These are phyloP conservation scores for Arthromyces matolae DNA, from an alignment of 768 basidiomycete genomes.

Conservation along the genomic window DNA sequence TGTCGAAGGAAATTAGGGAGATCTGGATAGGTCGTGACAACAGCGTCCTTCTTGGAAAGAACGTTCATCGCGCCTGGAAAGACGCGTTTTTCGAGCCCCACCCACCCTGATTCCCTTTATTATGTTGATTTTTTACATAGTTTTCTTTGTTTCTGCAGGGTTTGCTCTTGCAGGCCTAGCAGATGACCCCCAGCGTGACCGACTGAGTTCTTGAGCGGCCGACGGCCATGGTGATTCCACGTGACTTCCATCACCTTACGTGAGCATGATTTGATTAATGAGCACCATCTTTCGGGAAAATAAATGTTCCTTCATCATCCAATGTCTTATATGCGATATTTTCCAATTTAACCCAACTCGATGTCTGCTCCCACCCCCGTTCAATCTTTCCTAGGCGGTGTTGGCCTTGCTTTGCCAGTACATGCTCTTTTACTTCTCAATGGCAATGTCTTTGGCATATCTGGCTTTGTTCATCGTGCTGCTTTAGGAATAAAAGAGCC, in stretches of 20 bases:
- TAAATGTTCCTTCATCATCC: neutral
- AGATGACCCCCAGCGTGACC: too few relatives aligned
- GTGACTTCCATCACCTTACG: neutral
- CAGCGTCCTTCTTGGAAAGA: too few relatives aligned
- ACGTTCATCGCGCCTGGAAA: too few relatives aligned
- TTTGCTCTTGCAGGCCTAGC: too few relatives aligned
- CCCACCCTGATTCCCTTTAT: too few relatives aligned
- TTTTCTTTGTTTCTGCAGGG: too few relatives aligned
- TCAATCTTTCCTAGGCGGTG: slow-evolving; percentile 53
- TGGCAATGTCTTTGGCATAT: slow-evolving; percentile 56
- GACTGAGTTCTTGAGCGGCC: too few relatives aligned
- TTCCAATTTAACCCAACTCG: slow-evolving; percentile 3
- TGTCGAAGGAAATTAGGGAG: too few relatives aligned
- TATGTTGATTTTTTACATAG: too few relatives aligned
- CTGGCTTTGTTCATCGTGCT: slow-evolving; percentile 55
- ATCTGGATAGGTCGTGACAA: too few relatives aligned
- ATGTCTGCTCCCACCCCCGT: slow-evolving; percentile 45
- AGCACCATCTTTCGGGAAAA: slow-evolving; percentile 7
- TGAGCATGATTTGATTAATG: too few relatives aligned
- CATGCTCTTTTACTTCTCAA: slow-evolving; percentile 52
- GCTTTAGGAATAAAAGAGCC: slow-evolving; percentile 42
- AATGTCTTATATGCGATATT: neutral
- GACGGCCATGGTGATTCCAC: slow-evolving; percentile 10
- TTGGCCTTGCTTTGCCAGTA: slow-evolving; percentile 48
- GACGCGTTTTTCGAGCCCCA: too few relatives aligned